Evolutionary conservation across 768 basidiomycete species (phyloP).

Genomic region (Chalciporus chontae): DNA sequence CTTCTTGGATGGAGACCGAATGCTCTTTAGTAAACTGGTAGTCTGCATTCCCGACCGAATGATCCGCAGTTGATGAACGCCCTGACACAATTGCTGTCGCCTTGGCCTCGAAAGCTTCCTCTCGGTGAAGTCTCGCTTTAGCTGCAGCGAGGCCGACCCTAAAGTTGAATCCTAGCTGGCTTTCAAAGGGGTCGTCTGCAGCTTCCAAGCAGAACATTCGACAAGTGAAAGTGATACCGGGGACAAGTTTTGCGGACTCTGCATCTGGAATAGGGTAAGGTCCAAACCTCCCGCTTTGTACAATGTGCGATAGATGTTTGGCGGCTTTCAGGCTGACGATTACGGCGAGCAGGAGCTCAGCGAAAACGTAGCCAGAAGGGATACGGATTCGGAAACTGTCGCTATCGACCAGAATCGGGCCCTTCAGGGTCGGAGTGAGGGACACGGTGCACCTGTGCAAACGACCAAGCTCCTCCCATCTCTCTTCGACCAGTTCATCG

Average conservation of each 20-base stretch:
- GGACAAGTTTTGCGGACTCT: constrained; percentile 71
- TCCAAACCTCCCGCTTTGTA: constrained; percentile 47
- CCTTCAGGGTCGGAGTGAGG: constrained; percentile 28
- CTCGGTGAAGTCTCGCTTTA: constrained; percentile 64
- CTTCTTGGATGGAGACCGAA: constrained; percentile 68
- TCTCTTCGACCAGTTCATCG: constrained; percentile 34
- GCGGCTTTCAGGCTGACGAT: constrained; percentile 67
- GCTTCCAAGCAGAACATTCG: constrained; percentile 70
- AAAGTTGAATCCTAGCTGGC: constrained; percentile 69
- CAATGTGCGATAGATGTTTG: constrained; percentile 63
- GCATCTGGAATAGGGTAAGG: constrained; percentile 59
- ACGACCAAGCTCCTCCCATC: constrained; percentile 75
- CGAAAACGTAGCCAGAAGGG: constrained; percentile 72
- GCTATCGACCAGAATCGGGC: constrained; percentile 50
- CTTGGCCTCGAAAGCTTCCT: constrained; percentile 79
- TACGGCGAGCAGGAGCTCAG: constrained; percentile 71
- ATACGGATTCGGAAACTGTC: constrained; percentile 74
- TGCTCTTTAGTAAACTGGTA: constrained; percentile 65
- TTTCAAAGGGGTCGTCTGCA: constrained; percentile 83
- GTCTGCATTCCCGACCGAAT: constrained; percentile 41
- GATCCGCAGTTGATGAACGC: constrained; percentile 29
- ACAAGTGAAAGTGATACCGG: constrained; percentile 56
- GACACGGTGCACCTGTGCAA: constrained; percentile 51
- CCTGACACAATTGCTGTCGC: constrained; percentile 54
- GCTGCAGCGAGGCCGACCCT: constrained; percentile 70